Conservation (phyloP, 768 basidiomycete genomes). For the Baorangia bicolor region DNA sequence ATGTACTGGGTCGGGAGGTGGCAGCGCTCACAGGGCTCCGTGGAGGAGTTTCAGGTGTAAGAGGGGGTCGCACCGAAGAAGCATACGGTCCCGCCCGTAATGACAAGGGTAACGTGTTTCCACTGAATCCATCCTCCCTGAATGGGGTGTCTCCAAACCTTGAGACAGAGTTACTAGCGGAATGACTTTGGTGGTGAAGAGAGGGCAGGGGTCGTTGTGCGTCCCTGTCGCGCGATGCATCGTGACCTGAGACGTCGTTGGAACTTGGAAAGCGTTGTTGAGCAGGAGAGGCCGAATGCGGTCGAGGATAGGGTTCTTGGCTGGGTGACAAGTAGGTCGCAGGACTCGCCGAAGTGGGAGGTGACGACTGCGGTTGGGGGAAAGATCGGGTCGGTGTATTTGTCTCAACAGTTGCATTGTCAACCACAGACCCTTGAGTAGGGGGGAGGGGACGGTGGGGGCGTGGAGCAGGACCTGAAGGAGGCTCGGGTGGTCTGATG, state of each 20-base stretch:
- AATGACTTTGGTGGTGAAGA: conserved; percentile 29
- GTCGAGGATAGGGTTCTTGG: conserved; percentile 60
- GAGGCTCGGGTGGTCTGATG: conserved; percentile 20
- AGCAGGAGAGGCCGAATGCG: conserved; percentile 53
- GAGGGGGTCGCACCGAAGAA: conserved; percentile 27
- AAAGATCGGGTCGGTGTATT: conserved; percentile 20
- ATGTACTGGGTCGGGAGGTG: conserved; percentile 41
- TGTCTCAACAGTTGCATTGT: conserved; percentile 19
- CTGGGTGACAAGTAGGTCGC: conserved; percentile 41
- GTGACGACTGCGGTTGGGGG: conserved; percentile 26
- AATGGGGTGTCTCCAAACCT: conserved; percentile 33
- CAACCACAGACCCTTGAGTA: conserved; percentile 23
- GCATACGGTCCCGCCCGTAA: conserved; percentile 30
- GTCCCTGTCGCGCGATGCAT: conserved; percentile 29
- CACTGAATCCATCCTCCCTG: conserved; percentile 30
- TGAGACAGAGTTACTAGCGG: conserved; percentile 25
- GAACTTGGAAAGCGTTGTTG: conserved; percentile 30
- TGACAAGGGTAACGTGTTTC: conserved; percentile 23
- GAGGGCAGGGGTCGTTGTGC: conserved; percentile 26
- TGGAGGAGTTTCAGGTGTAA: conserved; percentile 52
- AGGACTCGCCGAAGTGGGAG: conserved; percentile 17
- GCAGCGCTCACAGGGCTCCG: conserved; percentile 61
- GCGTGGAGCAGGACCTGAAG: conserved; percentile 19
- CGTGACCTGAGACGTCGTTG: conserved; percentile 16
- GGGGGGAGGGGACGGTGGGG: conserved; percentile 31